Evolutionary conservation across 768 basidiomycete genomes (phyloP), one percentile per base, ranked within the genome.

Genomic region (Suillus subalutaceus): DNA sequence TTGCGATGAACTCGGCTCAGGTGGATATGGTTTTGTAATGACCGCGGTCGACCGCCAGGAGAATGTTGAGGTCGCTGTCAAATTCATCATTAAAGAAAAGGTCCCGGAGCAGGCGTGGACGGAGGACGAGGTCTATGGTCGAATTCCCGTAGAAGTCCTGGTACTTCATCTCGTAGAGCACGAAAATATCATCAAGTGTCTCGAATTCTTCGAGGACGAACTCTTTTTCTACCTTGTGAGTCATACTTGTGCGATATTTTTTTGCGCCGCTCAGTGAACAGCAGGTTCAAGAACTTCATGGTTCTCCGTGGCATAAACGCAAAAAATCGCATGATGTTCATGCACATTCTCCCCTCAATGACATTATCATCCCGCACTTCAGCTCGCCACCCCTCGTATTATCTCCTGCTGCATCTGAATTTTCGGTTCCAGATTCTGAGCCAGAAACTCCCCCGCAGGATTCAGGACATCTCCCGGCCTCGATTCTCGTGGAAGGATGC

Each of bases 1-100:
- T 30, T 85, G 84, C 44, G 92, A 91, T 69, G 90, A 93, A 74
- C 83, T 98, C 32, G 96, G 96, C 50, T 88, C 89, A 12, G 96
- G 96, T 53, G 96, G 96, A 20, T 98, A 96, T 74, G 96, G 96
- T 2, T 97, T 98, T 75, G 96, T 98, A 35, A 92, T 97, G 85
- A 91, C 91, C 3, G 95, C 94, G 12, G 79, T 82, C 43, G 87
- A 93, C 73, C 87, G 86, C 16, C 71, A 69, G 38, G 82, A 85
- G 56, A 82, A 83, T 0, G 76, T 81, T 65, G 92, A 95, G 74
- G 95, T 96, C 63, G 96, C 96, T 0, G 92, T 97, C 77, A 98
- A 98, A 79, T 97, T 98, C 76, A 95, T 98, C 73, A 87, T 92
- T 80, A 96, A 94, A 77, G 84, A 81, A 62, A 85, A 87, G 67